Base-by-base conservation (phyloP, 129 eudicot genomes). In the Arctium lappa region DNA sequence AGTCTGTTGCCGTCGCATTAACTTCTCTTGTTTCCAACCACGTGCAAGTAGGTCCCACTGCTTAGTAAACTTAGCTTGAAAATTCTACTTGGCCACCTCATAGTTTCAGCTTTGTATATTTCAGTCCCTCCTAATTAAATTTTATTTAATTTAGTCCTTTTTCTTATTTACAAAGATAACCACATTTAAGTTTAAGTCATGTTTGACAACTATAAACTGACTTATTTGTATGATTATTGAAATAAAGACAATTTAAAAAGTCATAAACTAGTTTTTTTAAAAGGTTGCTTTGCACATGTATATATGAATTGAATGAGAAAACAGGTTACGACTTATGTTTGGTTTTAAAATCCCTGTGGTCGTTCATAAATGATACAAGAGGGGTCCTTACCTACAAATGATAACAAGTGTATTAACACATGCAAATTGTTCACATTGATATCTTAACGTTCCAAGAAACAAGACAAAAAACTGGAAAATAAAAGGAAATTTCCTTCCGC, bases 1-100 rank as follows among this genome's bases (percentile, higher is more conserved):
- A 74, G 69, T 18, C 31, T 70, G 80, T 76, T 72, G 56, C 79
- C 81, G 75, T 72, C 89, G 18, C 66, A 85, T 79, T 88, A 30
- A 85, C 33, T 80, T 62, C 77, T 70, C 65, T 6, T 71, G 88
- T 74, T 72, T 79, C 63, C 36, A 22, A n/a, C 7, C 78, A 80
- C 85, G 48, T 68, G 72, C 36, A 18, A 9, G 77, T 60, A 60
- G 87, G 75, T 62, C 80, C 81, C 75, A 6, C 12, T 13, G 18
- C 27, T 42, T 62, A 71, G 30, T 42, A 42, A 68, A 79, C 68
- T 10, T 34, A 22, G 33, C 31, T 4, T 29, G 32, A 2, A 62
- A 22, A 1, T 75, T 40, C 2, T 30, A 39, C 62, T 60, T 73
- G n/a, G 8, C 18, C 31, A 42, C 44, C 38, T 27, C 13, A 15